Conservation (phyloP, 768 basidiomycete genomes). For the Mycena rosella region DNA sequence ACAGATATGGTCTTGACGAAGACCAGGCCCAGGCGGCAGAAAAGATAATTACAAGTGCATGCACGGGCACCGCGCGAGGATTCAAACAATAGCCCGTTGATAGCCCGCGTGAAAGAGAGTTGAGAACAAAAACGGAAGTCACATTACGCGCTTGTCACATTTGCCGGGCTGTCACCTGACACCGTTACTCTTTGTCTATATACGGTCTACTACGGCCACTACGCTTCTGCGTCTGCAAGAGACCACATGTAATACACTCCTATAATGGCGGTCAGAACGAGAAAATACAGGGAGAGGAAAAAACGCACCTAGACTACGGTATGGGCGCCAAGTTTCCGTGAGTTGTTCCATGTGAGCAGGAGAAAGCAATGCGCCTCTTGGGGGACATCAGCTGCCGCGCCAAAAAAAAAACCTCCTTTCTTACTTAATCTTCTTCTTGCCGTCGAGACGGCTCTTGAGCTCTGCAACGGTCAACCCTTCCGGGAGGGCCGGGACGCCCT, state of each 20-base stretch:
- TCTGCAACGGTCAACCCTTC: slow-evolving; percentile 67
- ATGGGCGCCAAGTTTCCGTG: slow-evolving; percentile 84
- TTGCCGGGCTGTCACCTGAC: neutral
- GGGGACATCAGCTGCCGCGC: slow-evolving; percentile 8
- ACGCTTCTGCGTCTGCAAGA: slow-evolving; percentile 58
- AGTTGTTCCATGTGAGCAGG: slow-evolving; percentile 86
- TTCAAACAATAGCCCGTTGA: slow-evolving; percentile 7
- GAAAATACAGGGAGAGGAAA: neutral
- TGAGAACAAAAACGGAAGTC: slow-evolving; percentile 14
- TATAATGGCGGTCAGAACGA: slow-evolving; percentile 40
- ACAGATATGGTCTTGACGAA: slow-evolving; percentile 25
- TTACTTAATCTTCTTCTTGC: slow-evolving; percentile 82
- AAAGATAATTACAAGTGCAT: slow-evolving; percentile 10
- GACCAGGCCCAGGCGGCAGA: slow-evolving; percentile 36
- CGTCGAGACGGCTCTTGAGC: slow-evolving; percentile 71
- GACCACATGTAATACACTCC: slow-evolving; percentile 94
- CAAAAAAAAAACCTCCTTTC: slow-evolving; percentile 35
- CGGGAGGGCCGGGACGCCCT: slow-evolving; percentile 59
- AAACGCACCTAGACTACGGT: slow-evolving; percentile 76
- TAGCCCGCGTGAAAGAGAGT: slow-evolving; percentile 7
- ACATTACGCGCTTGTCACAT: neutral
- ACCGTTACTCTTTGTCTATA: too few species aligned
- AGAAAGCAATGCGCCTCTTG: slow-evolving; percentile 78
- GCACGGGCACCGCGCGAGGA: neutral
- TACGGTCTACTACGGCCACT: too few species aligned